Percentiles rank a stretch among this genome's conserved stretches.
phyloP scores from a whole-genome alignment of 768 basidiomycete species.

The Nidularia sp. region DNA sequence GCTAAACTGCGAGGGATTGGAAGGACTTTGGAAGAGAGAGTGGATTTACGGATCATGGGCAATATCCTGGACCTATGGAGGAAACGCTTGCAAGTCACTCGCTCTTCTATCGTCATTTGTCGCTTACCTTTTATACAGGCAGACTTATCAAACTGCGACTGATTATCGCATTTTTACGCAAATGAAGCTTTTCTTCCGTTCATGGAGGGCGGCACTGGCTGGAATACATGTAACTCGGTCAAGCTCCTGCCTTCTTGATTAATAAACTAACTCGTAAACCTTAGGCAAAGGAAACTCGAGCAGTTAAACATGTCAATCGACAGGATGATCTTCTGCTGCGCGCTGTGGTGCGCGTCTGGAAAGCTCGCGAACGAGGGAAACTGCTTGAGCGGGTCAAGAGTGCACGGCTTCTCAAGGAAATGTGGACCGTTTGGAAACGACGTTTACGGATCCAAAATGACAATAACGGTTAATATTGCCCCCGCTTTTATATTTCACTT shows the following conservation, averaged over 20 bases:
- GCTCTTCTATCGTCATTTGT: not conserved
- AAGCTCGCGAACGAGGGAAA: constrained; percentile 58
- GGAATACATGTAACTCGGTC: constrained; percentile 38
- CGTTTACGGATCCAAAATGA: constrained; percentile 32
- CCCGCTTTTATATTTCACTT: not conserved
- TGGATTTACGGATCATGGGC: constrained; percentile 44
- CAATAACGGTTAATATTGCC: constrained; percentile 37
- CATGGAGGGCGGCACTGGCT: constrained; percentile 53
- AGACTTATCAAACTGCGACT: constrained; percentile 36
- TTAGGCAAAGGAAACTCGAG: constrained; percentile 54
- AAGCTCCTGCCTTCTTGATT: not conserved
- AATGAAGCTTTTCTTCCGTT: constrained; percentile 40
- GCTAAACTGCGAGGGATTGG: constrained; percentile 41
- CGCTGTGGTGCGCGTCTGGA: constrained; percentile 63
- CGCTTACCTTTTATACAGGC: constrained; percentile 26
- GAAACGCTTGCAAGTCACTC: constrained; percentile 22
- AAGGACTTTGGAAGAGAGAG: constrained; percentile 35
- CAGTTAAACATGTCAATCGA: constrained; percentile 48
- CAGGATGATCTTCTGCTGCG: constrained; percentile 57
- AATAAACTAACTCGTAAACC: not conserved
- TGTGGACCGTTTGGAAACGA: constrained; percentile 48
- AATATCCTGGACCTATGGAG: constrained; percentile 55
- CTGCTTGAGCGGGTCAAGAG: constrained; percentile 51
- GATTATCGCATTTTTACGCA: constrained; percentile 35
- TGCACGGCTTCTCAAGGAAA: constrained; percentile 37